These are phyloP conservation scores for Allium cepa DNA, from an alignment of 106 monocot genomes.

Conservation along the genomic window DNA sequence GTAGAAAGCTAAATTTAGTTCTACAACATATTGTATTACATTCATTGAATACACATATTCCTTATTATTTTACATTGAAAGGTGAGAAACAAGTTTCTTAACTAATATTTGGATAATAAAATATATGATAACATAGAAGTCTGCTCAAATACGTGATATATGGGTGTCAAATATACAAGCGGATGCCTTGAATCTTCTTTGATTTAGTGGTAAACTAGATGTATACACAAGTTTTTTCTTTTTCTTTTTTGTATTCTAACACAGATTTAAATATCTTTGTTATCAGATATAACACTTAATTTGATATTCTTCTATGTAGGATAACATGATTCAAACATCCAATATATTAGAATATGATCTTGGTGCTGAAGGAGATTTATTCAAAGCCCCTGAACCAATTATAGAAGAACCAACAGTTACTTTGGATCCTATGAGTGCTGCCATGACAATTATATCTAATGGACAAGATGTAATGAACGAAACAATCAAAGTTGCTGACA, in stretches of 20 bases:
- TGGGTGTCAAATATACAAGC: background rate
- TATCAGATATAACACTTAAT: background rate
- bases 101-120: no score
- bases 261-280: background rate
- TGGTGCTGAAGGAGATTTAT: slow-evolving; percentile 69
- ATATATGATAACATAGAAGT: no score
- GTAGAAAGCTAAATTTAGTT: no score
- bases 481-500: slow-evolving; percentile 31
- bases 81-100: no score
- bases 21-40: no score
- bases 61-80: no score
- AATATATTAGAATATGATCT: slow-evolving; percentile 45
- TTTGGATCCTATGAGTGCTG: slow-evolving; percentile 29
- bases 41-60: no score
- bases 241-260: background rate
- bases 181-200: background rate
- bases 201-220: no score
- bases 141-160: background rate
- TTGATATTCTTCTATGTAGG: slow-evolving; percentile 8
- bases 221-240: background rate
- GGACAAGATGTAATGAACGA: slow-evolving; percentile 32
- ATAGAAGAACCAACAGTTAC: slow-evolving; percentile 31
- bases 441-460: slow-evolving; percentile 31
- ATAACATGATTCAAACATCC: slow-evolving; percentile 19
- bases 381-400: slow-evolving; percentile 67